Base-by-base conservation (phyloP, 176 grass and related monocot species). In the Carex parvula region DNA sequence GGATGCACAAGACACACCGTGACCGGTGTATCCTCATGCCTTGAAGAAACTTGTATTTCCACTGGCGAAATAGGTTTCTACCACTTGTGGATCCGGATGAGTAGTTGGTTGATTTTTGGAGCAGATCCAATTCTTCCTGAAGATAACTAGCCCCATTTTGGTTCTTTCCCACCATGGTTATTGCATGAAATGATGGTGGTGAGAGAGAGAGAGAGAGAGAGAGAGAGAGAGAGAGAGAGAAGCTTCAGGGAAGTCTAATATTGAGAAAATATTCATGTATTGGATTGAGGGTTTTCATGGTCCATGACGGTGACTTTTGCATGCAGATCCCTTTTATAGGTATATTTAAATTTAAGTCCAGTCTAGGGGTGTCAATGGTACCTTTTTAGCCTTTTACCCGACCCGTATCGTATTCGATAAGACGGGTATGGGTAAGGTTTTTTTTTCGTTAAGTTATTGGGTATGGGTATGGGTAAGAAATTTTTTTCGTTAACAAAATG, bases 1-100 rank as follows among this genome's bases (percentile, higher is more conserved):
- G 92, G 61, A 97, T 88, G 74, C 95, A 94, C 60, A 97, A 79
- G 5, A 97, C 90, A 71, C 92, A 97, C 29, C 74, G 90, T 13
- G 73, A 17, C 2, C 86, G 77, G 78, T 87, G 89, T 66, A 83
- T 76, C 0, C 84, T 88, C 56, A 96, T 90, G 88, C 56, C 81
- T 0, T 84, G 84, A 42, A 97, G 85, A 52, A 97, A 54, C 84
- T 84, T 85, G 74, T 82, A 70, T 81, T 88, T 97, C 92, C 90
- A 97, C 62, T 91, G 81, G 10, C 84, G 70, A 44, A 91, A 57
- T 13, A 84, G 30, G 46, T 86, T 71, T 32, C 87, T 33, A n/a
- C 79, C 65, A 12, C 64, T 77, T 44, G 75, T 64, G 1, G 52
- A 67, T 56, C 77, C 87, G 4, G 84, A 74, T 15, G 91, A 81